These are phyloP conservation scores for Asterophora lycoperdoides DNA, from an alignment of 768 basidiomycete genomes.

Conservation along the genomic window DNA sequence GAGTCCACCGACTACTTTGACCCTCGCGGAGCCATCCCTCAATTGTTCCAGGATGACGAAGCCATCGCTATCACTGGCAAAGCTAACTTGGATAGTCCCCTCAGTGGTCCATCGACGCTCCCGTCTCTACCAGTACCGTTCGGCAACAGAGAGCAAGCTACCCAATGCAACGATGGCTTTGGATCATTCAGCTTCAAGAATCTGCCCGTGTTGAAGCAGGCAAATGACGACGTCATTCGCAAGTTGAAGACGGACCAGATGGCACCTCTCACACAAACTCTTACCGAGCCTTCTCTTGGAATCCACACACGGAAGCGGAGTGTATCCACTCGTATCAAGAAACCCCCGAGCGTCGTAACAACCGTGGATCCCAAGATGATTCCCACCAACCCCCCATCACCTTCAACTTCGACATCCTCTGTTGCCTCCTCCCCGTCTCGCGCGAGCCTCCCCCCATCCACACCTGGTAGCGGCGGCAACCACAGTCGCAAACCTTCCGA, in stretches of 20 bases:
- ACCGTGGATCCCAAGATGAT: conserved; percentile 57
- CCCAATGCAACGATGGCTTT: conserved; percentile 85
- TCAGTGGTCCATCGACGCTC: conserved; percentile 35
- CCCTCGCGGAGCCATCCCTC: conserved; percentile 86
- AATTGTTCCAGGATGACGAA: conserved; percentile 91
- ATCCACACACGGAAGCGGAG: conserved; percentile 70
- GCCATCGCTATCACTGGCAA: conserved; percentile 50
- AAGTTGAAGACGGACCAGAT: conserved; percentile 93
- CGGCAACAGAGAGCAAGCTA: conserved; percentile 30
- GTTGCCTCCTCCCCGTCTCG: conserved; percentile 88
- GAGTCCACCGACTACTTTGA: conserved; percentile 99
- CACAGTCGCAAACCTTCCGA: conserved; percentile 89
- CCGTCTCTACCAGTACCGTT: conserved; percentile 43
- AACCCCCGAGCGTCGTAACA: conserved; percentile 75
- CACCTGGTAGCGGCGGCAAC: conserved; percentile 55
- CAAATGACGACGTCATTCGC: conserved; percentile 96
- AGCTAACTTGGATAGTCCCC: conserved; percentile 44
- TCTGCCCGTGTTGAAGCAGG: conserved; percentile 90
- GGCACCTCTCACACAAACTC: conserved; percentile 67
- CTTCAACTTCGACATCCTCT: conserved; percentile 87
- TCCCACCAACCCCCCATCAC: conserved; percentile 81
- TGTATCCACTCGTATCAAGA: conserved; percentile 77
- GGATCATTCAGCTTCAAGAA: conserved; percentile 99
- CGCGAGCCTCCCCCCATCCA: conserved; percentile 64
- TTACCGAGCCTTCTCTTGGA: conserved; percentile 49